Evolutionary conservation across 768 basidiomycete genomes (phyloP).

Genomic region (Zangia roseola): DNA sequence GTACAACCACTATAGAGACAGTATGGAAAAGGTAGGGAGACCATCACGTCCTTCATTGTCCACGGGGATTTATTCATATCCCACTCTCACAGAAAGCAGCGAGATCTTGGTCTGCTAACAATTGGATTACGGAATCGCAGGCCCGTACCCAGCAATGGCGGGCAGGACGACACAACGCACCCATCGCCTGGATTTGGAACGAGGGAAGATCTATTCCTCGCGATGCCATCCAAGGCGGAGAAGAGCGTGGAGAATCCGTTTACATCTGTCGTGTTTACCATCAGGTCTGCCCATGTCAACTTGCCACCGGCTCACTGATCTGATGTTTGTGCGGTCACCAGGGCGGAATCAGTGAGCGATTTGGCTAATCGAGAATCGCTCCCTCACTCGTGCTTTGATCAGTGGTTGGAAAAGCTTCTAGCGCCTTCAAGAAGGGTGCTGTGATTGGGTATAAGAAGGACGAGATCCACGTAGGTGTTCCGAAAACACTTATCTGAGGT

Average conservation of each 20-base stretch:
- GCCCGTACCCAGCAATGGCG: constrained; percentile 49
- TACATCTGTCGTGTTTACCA: constrained; percentile 60
- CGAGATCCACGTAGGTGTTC: constrained; percentile 54
- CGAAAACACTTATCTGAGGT: not conserved
- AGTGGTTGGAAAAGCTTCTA: constrained; percentile 72
- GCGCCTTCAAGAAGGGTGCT: constrained; percentile 56
- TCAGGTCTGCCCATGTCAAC: constrained; percentile 42
- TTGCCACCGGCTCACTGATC: not conserved
- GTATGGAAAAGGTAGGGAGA: constrained; percentile 50
- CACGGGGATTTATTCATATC: not conserved
- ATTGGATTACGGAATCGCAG: constrained; percentile 60
- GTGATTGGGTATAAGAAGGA: constrained; percentile 60
- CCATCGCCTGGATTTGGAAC: constrained; percentile 62
- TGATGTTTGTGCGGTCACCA: constrained; percentile 24
- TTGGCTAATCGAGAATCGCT: not conserved
- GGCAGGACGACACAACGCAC: constrained; percentile 41
- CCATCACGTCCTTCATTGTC: not conserved
- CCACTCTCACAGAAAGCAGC: constrained; percentile 43
- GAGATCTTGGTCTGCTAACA: constrained; percentile 45
- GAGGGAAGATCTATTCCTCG: constrained; percentile 59
- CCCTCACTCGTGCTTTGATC: constrained; percentile 4
- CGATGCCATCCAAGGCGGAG: constrained; percentile 55
- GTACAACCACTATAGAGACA: constrained; percentile 55
- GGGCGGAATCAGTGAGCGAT: constrained; percentile 52
- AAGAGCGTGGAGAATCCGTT: constrained; percentile 48